These are phyloP conservation scores for Cladophialophora exuberans DNA, from an alignment of 2,329 filamentous ascomycete species.

Conservation along the genomic window DNA sequence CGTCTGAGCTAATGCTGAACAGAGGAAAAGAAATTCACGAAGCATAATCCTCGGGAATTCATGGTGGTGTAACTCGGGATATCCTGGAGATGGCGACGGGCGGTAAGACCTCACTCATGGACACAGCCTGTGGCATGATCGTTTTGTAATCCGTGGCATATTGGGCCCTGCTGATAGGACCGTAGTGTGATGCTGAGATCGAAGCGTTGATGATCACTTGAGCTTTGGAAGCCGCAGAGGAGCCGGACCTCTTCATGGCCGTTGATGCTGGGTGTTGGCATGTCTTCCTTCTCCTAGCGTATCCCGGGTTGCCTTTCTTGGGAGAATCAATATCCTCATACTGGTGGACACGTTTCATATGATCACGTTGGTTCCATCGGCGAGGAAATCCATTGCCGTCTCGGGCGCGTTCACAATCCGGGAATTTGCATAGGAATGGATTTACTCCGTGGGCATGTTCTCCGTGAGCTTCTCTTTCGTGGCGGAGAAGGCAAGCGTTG, in stretches of 20 bases:
- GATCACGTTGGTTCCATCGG: conserved; percentile 93
- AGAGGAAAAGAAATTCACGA: conserved; percentile 17
- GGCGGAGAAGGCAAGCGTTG: conserved; percentile 89
- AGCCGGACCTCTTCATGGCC: conserved; percentile 33
- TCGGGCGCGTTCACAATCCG: conserved; percentile 81
- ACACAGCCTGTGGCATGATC: conserved; percentile 23
- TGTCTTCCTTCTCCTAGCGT: conserved; percentile 29
- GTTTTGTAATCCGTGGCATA: conserved; percentile 22
- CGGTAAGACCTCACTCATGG: conserved; percentile 21
- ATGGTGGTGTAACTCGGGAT: conserved; percentile 14
- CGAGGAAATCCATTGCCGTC: conserved; percentile 88
- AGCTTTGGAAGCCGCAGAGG: conserved; percentile 28
- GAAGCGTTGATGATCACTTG: conserved; percentile 24
- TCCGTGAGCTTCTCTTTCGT: conserved; percentile 93
- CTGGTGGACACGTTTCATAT: conserved; percentile 92
- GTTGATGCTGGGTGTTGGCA: conserved; percentile 21
- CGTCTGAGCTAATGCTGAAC: conserved; percentile 12
- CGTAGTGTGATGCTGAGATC: conserved; percentile 14
- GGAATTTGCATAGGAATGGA: conserved; percentile 85
- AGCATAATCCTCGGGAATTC: conserved; percentile 18
- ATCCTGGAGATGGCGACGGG: conserved; percentile 15
- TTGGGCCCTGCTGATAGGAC: conserved; percentile 20
- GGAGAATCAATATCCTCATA: conserved; percentile 44
- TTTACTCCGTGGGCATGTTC: conserved; percentile 94
- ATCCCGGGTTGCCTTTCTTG: conserved; percentile 17